Evolutionary conservation across 805 yeast species (phyloP).

Genomic region (Starmera quercuum): DNA sequence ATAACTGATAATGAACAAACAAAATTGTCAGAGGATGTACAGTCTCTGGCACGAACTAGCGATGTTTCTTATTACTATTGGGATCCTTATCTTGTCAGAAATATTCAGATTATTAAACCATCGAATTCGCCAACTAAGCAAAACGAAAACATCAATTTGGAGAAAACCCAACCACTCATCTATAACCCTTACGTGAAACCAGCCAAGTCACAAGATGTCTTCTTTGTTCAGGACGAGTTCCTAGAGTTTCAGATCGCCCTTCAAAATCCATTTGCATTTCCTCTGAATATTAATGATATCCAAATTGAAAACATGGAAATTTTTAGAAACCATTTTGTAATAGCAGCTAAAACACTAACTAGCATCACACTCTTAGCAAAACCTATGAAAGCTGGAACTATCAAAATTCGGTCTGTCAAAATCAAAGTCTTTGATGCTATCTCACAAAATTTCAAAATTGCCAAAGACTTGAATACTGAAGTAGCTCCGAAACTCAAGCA

Average conservation of each 20-base stretch:
- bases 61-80: constrained; percentile 43
- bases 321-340: constrained; percentile 21
- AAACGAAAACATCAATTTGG: constrained; percentile 6
- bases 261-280: constrained; percentile 78
- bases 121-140: constrained; percentile 17
- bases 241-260: constrained; percentile 48
- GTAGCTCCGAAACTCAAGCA: constrained; percentile 21
- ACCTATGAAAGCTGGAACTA: constrained; percentile 40
- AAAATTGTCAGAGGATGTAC: constrained; percentile 27
- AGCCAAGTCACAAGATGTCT: constrained; percentile 15
- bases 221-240: constrained; percentile 54
- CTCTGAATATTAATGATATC: constrained; percentile 49
- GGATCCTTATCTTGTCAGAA: constrained; percentile 64
- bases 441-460: constrained; percentile 35
- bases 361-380: constrained; percentile 36
- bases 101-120: constrained; percentile 28
- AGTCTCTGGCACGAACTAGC: constrained; percentile 14
- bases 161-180: constrained; percentile 26
- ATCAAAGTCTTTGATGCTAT: constrained; percentile 45
- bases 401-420: constrained; percentile 43
- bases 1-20: constrained; percentile 54
- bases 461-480: constrained; percentile 22
- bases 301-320: constrained; percentile 26
- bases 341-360: constrained; percentile 30
- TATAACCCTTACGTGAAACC: constrained; percentile 49